These are phyloP conservation scores for Aspergillus caelatus DNA, from an alignment of 2,329 filamentous ascomycete species.

Conservation along the genomic window DNA sequence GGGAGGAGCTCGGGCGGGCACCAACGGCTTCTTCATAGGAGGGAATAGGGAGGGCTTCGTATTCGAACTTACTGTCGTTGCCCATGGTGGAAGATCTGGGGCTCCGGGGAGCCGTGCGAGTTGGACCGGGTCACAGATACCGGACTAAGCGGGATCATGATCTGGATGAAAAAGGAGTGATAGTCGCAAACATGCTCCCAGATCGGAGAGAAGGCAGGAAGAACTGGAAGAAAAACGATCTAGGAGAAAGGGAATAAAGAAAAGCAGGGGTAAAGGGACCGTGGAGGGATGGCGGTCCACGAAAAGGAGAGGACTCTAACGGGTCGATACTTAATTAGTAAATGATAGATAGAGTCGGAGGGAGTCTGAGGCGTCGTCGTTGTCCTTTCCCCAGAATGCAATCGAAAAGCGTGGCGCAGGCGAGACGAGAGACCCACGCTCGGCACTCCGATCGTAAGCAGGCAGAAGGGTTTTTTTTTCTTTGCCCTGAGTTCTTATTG, in stretches of 20 bases:
- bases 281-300: background rate
- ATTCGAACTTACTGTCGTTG: conserved; percentile 58
- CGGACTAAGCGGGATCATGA: conserved; percentile 41
- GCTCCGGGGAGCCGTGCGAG: conserved; percentile 37
- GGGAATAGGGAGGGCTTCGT: conserved; percentile 72
- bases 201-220: conserved; percentile 9
- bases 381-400: conserved; percentile 12
- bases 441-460: conserved; percentile 12
- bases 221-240: background rate
- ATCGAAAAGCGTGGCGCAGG: conserved; percentile 17
- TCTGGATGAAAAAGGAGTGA: conserved; percentile 38
- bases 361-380: conserved; percentile 10
- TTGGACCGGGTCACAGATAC: conserved; percentile 31
- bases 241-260: conserved; percentile 2
- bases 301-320: background rate
- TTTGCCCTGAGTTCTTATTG: background rate
- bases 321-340: conserved; percentile 6
- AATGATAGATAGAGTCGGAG: conserved; percentile 4
- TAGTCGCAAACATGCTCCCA: conserved; percentile 33
- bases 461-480: conserved; percentile 20
- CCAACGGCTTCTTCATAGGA: conserved; percentile 80
- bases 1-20: conserved; percentile 57
- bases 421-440: conserved; percentile 17
- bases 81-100: conserved; percentile 39
- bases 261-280: conserved; percentile 6